These are phyloP conservation scores for Cenchrus americanus DNA, from an alignment of 176 grass and related monocot species.

Conservation along the genomic window DNA sequence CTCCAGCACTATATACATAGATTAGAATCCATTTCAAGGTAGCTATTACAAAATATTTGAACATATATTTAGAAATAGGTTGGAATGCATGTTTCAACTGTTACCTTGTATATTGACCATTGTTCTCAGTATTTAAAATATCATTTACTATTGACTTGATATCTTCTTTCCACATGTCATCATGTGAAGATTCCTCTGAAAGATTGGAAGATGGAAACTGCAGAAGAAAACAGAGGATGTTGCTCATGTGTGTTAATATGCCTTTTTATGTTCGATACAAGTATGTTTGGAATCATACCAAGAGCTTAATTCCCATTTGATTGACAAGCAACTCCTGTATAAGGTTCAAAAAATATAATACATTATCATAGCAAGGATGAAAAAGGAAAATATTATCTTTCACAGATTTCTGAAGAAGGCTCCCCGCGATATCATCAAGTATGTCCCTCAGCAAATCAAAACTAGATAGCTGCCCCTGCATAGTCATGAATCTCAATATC, in stretches of 20 bases:
- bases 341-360: slow-evolving; percentile 84
- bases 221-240: slow-evolving; percentile 35
- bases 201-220: slow-evolving; percentile 58
- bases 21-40: not conserved
- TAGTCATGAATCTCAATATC: slow-evolving; percentile 31
- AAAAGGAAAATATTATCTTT: slow-evolving; percentile 89
- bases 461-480: slow-evolving; percentile 59
- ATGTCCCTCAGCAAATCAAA: slow-evolving; percentile 67
- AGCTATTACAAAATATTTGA: slow-evolving; percentile 11
- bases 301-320: slow-evolving; percentile 69
- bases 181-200: slow-evolving; percentile 45
- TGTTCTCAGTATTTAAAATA: slow-evolving; percentile 53
- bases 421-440: slow-evolving; percentile 72
- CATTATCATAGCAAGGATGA: slow-evolving; percentile 84
- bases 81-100: slow-evolving; percentile 9
- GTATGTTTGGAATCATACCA: slow-evolving; percentile 65
- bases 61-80: not conserved
- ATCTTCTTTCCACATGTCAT: slow-evolving; percentile 52
- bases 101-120: slow-evolving; percentile 53
- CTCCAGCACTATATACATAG: not conserved
- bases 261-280: slow-evolving; percentile 42
- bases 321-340: slow-evolving; percentile 78
- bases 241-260: slow-evolving; percentile 8
- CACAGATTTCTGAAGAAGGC: slow-evolving; percentile 63
- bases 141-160: slow-evolving; percentile 50